A percentile compares a stretch with the other conserved stretches of the same genome.
These are phyloP conservation scores for Bacidia rubella DNA, from an alignment of 495 filamentous ascomycete genomes.

Conservation along the genomic window DNA sequence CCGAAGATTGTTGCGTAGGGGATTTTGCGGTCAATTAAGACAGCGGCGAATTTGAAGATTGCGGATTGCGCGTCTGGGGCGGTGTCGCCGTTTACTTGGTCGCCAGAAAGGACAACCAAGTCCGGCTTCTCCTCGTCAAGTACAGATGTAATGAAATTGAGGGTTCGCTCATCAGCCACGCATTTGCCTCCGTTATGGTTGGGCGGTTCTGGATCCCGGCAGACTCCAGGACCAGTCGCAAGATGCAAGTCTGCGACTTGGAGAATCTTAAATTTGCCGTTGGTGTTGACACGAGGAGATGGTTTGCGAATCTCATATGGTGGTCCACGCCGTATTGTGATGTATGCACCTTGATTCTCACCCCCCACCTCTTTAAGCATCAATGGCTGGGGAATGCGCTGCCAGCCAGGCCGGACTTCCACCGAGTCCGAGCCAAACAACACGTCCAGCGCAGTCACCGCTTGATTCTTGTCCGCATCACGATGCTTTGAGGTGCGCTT, in stretches of 20 bases:
- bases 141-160: constrained; percentile 72
- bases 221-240: constrained; percentile 72
- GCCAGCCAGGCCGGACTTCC: constrained; percentile 74
- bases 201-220: constrained; percentile 65
- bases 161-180: constrained; percentile 79
- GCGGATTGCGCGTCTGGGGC: constrained; percentile 84
- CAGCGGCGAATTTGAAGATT: constrained; percentile 82
- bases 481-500: constrained; percentile 63
- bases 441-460: constrained; percentile 76
- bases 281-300: constrained; percentile 60
- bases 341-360: constrained; percentile 49
- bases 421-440: constrained; percentile 89
- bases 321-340: constrained; percentile 64
- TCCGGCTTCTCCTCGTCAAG: constrained; percentile 88
- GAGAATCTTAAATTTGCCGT: constrained; percentile 96
- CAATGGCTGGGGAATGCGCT: constrained; percentile 54
- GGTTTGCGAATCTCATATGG: constrained; percentile 46
- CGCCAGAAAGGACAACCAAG: constrained; percentile 77
- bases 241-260: constrained; percentile 86
- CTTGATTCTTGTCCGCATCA: constrained; percentile 62
- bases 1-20: constrained; percentile 93
- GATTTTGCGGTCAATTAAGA: constrained; percentile 73
- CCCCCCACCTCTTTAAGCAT: constrained; percentile 44
- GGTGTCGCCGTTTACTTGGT: constrained; percentile 91
- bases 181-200: constrained; percentile 61